A percentile compares a stretch with the other conserved stretches of the same genome.
Conservation (phyloP, 768 basidiomycete species). For the Kwoniella dejecticola region DNA sequence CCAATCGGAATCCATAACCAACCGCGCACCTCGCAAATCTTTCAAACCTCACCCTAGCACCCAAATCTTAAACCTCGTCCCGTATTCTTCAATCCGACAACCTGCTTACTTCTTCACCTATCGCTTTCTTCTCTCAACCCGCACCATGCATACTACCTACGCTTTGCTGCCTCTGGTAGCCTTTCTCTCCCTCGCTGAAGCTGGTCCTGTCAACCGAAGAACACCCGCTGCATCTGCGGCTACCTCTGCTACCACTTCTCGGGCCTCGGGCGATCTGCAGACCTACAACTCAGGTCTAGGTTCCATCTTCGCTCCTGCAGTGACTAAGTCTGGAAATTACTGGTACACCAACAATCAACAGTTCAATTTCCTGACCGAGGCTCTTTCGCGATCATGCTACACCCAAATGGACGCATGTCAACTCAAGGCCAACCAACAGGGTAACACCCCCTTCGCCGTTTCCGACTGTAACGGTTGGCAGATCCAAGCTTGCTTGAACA, state of each 20-base stretch:
- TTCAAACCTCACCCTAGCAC: background rate
- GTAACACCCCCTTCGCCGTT: conserved; percentile 11
- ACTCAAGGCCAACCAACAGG: conserved; percentile 15
- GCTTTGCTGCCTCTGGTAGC: conserved; percentile 3
- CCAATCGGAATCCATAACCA: background rate
- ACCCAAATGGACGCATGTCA: conserved; percentile 18
- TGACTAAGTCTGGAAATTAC: conserved; percentile 17
- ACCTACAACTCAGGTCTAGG: conserved; percentile 20
- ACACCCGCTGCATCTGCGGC: conserved; percentile 1
- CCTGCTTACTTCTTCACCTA: conserved; percentile 4
- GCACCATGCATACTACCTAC: background rate
- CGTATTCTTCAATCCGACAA: conserved; percentile 4
- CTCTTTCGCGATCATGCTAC: conserved; percentile 19
- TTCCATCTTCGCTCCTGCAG: conserved; percentile 13
- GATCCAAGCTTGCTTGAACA: conserved; percentile 14
- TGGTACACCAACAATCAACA: conserved; percentile 15
- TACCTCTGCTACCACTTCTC: background rate
- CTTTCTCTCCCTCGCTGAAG: conserved; percentile 4
- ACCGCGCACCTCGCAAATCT: background rate
- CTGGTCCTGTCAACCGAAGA: conserved; percentile 11
- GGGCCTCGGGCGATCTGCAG: conserved; percentile 11
- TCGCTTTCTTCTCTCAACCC: conserved; percentile 2
- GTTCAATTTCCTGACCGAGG: conserved; percentile 15
- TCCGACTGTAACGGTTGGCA: conserved; percentile 15
- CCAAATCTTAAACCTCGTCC: conserved; percentile 2